Conservation (phyloP, 805 yeast species). For the Yarrowia keelungensis region DNA sequence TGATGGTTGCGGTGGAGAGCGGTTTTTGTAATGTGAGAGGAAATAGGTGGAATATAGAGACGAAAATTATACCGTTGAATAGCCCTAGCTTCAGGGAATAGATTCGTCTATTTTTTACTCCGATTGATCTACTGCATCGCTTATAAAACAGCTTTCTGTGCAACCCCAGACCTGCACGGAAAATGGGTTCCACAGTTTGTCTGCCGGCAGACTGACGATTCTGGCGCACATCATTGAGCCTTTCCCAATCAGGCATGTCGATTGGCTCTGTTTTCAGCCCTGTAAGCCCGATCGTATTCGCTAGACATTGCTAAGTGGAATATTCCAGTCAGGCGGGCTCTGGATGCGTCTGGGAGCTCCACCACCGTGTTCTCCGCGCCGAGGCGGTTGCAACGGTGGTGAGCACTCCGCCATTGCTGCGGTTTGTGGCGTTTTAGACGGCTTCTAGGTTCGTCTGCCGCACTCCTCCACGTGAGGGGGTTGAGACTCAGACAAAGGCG, state of each 20-base stretch:
- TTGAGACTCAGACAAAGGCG: conserved; percentile 3
- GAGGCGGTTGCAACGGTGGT: background rate
- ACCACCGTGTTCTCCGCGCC: background rate
- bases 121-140: too few species aligned
- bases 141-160: too few species aligned
- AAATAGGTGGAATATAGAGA: too few species aligned
- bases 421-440: conserved; percentile 18
- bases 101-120: too few species aligned
- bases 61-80: too few species aligned
- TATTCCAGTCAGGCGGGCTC: rapidly evolving
- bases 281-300: conserved; percentile 5
- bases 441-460: conserved; percentile 25
- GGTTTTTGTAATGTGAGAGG: too few species aligned
- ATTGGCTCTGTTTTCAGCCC: conserved; percentile 7
- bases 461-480: conserved; percentile 27
- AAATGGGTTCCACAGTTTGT: too few species aligned
- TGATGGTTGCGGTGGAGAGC: conserved; percentile 2
- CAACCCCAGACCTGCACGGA: too few species aligned
- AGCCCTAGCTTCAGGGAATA: too few species aligned
- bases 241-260: conserved; percentile 19
- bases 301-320: background rate
- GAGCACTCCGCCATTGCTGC: background rate
- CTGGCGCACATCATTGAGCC: conserved; percentile 8
- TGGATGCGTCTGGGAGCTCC: background rate
- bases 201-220: background rate